Evolutionary conservation across 768 basidiomycete species (phyloP).

Genomic region (Psilocybe azurescens): DNA sequence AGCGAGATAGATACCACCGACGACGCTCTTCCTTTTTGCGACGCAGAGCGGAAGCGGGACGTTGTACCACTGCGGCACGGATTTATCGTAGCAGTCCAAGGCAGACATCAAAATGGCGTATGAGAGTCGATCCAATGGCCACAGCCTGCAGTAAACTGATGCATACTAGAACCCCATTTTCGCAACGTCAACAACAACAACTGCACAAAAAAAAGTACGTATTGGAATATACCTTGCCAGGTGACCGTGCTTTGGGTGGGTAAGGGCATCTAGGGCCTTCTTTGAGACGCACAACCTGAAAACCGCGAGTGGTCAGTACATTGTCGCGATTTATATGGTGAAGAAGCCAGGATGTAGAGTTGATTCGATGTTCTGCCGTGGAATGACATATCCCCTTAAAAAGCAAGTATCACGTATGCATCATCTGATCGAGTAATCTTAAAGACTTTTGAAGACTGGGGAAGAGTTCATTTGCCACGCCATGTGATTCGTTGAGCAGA

Average conservation of each 20-base stretch:
- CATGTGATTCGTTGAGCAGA: too few species aligned
- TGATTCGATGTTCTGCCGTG: too few species aligned
- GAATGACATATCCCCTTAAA: too few species aligned
- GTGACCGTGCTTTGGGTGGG: slow-evolving; percentile 13
- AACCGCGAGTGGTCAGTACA: background rate
- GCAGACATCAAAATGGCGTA: slow-evolving; percentile 15
- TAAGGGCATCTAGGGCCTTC: slow-evolving; percentile 1
- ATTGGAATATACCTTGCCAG: slow-evolving; percentile 15
- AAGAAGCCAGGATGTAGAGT: too few species aligned
- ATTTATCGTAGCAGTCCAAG: slow-evolving; percentile 5
- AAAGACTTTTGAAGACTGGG: too few species aligned
- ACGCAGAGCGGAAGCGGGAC: background rate
- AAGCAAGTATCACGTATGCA: too few species aligned
- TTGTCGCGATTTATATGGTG: too few species aligned
- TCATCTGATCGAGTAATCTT: too few species aligned
- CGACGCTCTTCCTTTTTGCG: background rate
- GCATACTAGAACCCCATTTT: background rate
- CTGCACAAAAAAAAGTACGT: background rate
- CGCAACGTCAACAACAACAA: too few species aligned
- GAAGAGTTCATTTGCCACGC: too few species aligned
- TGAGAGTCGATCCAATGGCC: slow-evolving; percentile 20
- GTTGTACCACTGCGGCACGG: background rate
- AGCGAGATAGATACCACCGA: background rate
- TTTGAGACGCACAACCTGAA: background rate
- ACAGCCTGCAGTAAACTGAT: slow-evolving; percentile 20